These are phyloP conservation scores for Fragaria ananassa DNA, from an alignment of 306 rosid species.

Conservation along the genomic window DNA sequence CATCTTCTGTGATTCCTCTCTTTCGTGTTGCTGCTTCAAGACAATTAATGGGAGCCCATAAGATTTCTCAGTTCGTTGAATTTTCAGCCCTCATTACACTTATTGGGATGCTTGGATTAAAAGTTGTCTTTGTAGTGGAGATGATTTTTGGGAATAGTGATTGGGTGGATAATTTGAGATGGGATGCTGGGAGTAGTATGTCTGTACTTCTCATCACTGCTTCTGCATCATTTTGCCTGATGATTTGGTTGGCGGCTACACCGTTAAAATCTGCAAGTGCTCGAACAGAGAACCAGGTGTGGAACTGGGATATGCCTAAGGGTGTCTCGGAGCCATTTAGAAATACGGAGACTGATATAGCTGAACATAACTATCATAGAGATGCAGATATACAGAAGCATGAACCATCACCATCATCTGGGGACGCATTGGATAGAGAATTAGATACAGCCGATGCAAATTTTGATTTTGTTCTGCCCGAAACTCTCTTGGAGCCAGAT, in stretches of 20 bases:
- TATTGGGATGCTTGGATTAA: constrained; percentile 82
- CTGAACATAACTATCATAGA: constrained; percentile 35
- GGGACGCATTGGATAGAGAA: constrained; percentile 34
- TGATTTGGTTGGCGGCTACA: constrained; percentile 88
- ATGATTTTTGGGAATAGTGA: constrained; percentile 87
- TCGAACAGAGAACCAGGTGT: constrained; percentile 47
- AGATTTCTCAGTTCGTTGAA: constrained; percentile 69
- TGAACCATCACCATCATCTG: constrained; percentile 36
- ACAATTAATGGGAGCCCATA: constrained; percentile 78
- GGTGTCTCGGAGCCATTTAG: constrained; percentile 24
- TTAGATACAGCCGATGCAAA: constrained; percentile 39
- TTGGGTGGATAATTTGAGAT: constrained; percentile 75
- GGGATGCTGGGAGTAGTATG: constrained; percentile 57
- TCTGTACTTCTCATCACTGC: constrained; percentile 51
- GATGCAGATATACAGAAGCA: constrained; percentile 37
- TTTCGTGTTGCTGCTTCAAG: constrained; percentile 80
- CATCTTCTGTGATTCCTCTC: constrained; percentile 89
- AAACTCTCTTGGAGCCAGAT: constrained; percentile 52
- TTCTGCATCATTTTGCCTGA: constrained; percentile 56
- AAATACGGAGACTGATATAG: constrained; percentile 29
- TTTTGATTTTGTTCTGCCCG: constrained; percentile 46
- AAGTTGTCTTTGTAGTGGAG: constrained; percentile 71
- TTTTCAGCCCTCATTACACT: constrained; percentile 55
- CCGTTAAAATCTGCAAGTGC: constrained; percentile 70
- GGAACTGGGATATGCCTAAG: constrained; percentile 47